Evolutionary conservation across 139 green algal species (phyloP).

Genomic region (Gonium pectorale): DNA sequence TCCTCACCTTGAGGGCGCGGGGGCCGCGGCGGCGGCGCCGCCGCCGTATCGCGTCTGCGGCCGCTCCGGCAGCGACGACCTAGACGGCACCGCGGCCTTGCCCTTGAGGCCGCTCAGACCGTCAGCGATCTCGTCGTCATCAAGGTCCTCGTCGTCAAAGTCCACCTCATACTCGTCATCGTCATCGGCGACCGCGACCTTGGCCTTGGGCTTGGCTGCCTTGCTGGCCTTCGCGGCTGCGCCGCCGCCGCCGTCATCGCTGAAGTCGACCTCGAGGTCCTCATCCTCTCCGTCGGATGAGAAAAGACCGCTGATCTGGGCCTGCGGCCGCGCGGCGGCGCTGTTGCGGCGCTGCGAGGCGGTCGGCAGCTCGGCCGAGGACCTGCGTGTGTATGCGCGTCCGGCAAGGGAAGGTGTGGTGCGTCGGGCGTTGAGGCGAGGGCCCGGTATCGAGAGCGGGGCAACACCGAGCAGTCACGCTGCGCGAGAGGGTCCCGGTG

Average conservation of each 20-base stretch:
- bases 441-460: too few species aligned
- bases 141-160: not conserved
- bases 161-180: conserved; percentile 1
- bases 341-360: conserved; percentile 3
- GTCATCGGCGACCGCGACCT: not conserved
- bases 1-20: too few species aligned
- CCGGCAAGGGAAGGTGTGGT: too few species aligned
- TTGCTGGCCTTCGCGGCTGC: not conserved
- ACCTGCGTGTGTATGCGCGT: too few species aligned
- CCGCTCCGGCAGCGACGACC: not conserved
- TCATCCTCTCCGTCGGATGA: conserved; percentile 1
- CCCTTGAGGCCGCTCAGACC: not conserved
- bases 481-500: too few species aligned
- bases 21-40: not conserved
- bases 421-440: too few species aligned
- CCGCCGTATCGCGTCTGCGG: conserved; percentile 27
- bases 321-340: too few species aligned
- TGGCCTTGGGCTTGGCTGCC: not conserved
- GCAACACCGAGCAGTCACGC: too few species aligned
- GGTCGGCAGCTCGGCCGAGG: conserved; percentile 9
- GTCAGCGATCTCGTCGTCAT: not conserved
- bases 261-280: conserved; percentile 5
- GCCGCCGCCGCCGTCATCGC: not conserved
- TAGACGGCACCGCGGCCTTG: too few species aligned
- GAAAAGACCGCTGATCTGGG: conserved; percentile 3